These are phyloP conservation scores for Kazachstania psychrophila DNA, from an alignment of 805 yeast species.

Conservation along the genomic window DNA sequence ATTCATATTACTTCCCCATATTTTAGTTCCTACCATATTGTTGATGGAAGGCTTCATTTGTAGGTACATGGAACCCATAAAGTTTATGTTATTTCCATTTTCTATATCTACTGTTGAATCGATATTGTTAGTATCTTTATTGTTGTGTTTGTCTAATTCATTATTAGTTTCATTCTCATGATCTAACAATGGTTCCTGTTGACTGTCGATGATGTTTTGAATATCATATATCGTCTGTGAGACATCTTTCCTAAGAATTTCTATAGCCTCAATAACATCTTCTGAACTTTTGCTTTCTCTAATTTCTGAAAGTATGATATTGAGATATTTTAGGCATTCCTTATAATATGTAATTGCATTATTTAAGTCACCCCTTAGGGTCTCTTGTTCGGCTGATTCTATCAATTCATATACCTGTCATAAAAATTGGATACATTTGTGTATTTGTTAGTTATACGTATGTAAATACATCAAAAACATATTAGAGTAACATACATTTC, in stretches of 20 bases:
- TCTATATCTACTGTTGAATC: too few relatives aligned
- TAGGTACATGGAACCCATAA: constrained; percentile 7
- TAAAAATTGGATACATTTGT: too few relatives aligned
- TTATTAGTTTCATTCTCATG: background rate
- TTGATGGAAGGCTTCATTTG: constrained; percentile 11
- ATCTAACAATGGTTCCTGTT: constrained; percentile 1
- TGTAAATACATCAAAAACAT: too few relatives aligned
- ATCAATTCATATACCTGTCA: constrained; percentile 45
- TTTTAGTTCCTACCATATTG: constrained; percentile 8
- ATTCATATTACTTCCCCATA: constrained; percentile 8
- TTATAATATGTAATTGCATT: constrained; percentile 5
- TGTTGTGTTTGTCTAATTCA: too few relatives aligned
- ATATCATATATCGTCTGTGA: constrained; percentile 28
- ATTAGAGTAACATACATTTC: too few relatives aligned
- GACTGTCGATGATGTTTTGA: constrained; percentile 1
- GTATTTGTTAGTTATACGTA: too few relatives aligned
- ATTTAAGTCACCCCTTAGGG: constrained; percentile 33
- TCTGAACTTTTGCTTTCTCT: constrained; percentile 3
- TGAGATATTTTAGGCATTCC: constrained; percentile 3
- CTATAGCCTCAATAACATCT: constrained; percentile 28
- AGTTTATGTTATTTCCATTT: background rate
- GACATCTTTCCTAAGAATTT: constrained; percentile 26
- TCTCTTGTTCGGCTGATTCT: constrained; percentile 44
- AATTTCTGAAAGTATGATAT: constrained; percentile 7
- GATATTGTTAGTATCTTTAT: too few relatives aligned